phyloP scores from a whole-genome alignment of 1,284 basidiomycete genomes.

The Leccinum variabile region DNA sequence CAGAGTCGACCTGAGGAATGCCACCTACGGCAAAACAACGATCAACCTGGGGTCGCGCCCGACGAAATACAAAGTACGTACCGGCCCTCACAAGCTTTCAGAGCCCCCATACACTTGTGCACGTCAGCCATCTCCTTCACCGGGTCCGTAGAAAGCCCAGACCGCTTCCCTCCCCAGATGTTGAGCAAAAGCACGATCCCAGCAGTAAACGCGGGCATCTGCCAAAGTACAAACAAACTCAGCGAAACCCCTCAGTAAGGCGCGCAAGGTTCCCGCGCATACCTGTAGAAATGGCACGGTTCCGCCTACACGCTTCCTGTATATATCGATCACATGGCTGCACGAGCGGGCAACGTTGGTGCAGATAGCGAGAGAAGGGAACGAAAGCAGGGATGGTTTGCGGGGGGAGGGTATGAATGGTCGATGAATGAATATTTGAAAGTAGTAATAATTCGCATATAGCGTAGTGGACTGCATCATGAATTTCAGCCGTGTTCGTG shows the following conservation, averaged over 20 bases:
- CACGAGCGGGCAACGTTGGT: conserved; percentile 82
- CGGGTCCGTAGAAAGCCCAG: conserved; percentile 48
- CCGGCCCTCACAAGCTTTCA: conserved; percentile 40
- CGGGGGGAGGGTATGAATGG: conserved; percentile 76
- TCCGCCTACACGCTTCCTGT: conserved; percentile 38
- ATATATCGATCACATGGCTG: conserved; percentile 66
- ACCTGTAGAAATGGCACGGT: conserved; percentile 45
- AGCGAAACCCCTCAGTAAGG: conserved; percentile 7
- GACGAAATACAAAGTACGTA: conserved; percentile 8
- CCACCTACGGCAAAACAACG: conserved; percentile 20
- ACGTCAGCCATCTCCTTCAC: conserved; percentile 61
- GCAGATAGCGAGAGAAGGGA: conserved; percentile 82
- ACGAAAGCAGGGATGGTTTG: conserved; percentile 53
- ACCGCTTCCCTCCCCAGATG: conserved; percentile 54
- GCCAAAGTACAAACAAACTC: neutral
- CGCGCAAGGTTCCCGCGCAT: neutral
- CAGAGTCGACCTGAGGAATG: conserved; percentile 33
- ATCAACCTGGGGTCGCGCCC: neutral
- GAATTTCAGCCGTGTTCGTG: conserved; percentile 43
- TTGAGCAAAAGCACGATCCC: conserved; percentile 54
- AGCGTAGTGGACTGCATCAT: conserved; percentile 73
- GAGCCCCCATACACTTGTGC: conserved; percentile 57
- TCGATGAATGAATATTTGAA: conserved; percentile 78
- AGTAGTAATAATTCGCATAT: conserved; percentile 68
- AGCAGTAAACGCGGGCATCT: conserved; percentile 45